Evolutionary conservation across 73 alveolate genomes (phyloP).

Genomic region (Paramecium pentaurelia): DNA sequence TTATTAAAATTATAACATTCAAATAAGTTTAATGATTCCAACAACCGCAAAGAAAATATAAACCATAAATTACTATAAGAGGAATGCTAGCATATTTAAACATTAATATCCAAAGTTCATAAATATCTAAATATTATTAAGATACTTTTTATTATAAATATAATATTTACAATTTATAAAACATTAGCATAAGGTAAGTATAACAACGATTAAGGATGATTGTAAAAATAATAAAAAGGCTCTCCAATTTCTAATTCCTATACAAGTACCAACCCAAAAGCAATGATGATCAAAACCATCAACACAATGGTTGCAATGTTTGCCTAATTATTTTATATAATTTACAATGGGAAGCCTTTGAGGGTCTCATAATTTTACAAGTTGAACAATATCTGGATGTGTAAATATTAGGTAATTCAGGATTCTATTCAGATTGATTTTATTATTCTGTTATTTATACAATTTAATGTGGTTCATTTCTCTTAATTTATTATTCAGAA

Average conservation of each 20-base stretch:
- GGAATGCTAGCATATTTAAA: background rate
- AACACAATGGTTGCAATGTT: conserved; percentile 92
- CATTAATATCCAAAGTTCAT: conserved; percentile 7
- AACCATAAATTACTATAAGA: background rate
- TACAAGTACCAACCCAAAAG: conserved; percentile 59
- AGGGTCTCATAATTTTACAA: conserved; percentile 94
- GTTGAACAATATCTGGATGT: conserved; percentile 80
- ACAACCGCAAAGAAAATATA: conserved; percentile 7
- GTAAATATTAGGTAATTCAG: background rate
- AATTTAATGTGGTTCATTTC: background rate
- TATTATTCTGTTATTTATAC: background rate
- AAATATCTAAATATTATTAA: background rate
- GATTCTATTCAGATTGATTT: background rate
- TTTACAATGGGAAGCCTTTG: conserved; percentile 94
- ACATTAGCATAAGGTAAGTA: background rate
- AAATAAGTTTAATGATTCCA: background rate
- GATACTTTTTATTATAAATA: background rate
- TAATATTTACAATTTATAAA: background rate
- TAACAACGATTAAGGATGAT: background rate
- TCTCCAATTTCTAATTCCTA: conserved; percentile 58
- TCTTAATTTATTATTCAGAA: background rate
- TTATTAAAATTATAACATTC: background rate
- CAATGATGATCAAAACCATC: conserved; percentile 89
- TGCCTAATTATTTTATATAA: background rate
- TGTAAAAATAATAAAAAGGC: conserved; percentile 24